Base-by-base conservation (phyloP, 805 yeast genomes). In the Pichia insulana region DNA sequence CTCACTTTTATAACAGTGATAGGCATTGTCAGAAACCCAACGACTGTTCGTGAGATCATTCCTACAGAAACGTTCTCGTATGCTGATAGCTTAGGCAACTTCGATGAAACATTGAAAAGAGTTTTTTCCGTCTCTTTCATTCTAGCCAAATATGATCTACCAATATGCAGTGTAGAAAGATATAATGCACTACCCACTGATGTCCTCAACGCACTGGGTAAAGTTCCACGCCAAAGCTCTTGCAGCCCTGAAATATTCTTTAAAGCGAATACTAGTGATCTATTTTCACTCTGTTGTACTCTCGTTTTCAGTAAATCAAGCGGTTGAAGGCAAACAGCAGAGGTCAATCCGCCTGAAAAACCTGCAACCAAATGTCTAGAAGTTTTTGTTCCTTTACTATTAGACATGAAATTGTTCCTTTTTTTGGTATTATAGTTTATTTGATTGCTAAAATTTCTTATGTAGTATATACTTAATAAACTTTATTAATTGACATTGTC, bases 11-110 rank as follows among this genome's bases (percentile, higher is more conserved):
- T 62, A 3, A 92, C 78, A 0, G 98, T 92, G 9, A 92, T 73
- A 0, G 98, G 98, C 98, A 92, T 92, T 6, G 96, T 86, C 8
- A 85, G 48, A 48, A 80, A 73, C 2, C 98, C 98, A 2, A 88
- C 95, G 1, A 74, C 44, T 0, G 88, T 87, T 43, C 98, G 68
- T 1, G 94, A 80, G 2, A 79, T 52, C 34, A 85, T 83, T 3
- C 98, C 97, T 0, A 89, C 71, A 7, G 74, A 40, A 40, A 89
- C 62, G 57, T 92, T 92, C 46, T 80, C 88, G 27, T 65, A 51
- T 49, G 77, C 78, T 3, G 83, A 67, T 30, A 92, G 69, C 55
- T 76, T 79, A 3, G 97, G 97, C 42, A 90, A 65, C 15, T 62
- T 73, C 30, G 72, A 74, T 12, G 47, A 40, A 7, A 18, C 34